phyloP scores from a whole-genome alignment of 306 rosid species.

The Prunus dulcis region DNA sequence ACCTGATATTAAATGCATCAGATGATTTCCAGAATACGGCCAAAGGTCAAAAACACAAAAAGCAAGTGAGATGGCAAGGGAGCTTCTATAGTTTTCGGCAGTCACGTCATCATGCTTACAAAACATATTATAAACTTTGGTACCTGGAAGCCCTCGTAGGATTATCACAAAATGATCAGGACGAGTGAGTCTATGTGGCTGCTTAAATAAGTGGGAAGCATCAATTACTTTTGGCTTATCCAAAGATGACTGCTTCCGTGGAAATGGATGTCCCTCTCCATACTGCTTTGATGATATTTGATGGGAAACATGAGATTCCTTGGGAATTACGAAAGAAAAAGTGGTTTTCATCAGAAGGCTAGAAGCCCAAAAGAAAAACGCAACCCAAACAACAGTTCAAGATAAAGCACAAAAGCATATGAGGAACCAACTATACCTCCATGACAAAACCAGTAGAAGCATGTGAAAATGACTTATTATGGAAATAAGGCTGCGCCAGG shows the following conservation, averaged over 20 bases:
- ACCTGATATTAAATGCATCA: slow-evolving; percentile 45
- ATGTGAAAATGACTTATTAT: slow-evolving; percentile 42
- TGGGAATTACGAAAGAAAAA: background rate
- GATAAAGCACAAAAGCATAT: background rate
- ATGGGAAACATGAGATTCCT: slow-evolving; percentile 31
- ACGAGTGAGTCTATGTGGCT: slow-evolving; percentile 65
- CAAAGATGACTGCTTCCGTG: slow-evolving; percentile 28
- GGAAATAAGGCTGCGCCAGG: slow-evolving; percentile 46
- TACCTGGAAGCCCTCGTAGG: slow-evolving; percentile 97
- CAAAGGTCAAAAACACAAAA: slow-evolving; percentile 11
- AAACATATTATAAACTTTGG: background rate
- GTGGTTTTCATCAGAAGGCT: background rate
- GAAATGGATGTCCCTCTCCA: slow-evolving; percentile 38
- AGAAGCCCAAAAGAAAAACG: background rate
- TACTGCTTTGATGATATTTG: slow-evolving; percentile 26
- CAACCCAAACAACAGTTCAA: slow-evolving; percentile 9
- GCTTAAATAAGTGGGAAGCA: slow-evolving; percentile 60
- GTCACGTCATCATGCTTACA: background rate
- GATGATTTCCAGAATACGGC: slow-evolving; percentile 14
- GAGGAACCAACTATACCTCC: slow-evolving; percentile 45
- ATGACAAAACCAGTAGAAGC: slow-evolving; percentile 41
- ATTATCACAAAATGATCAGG: slow-evolving; percentile 89
- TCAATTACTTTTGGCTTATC: slow-evolving; percentile 41
- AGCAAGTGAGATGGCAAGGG: background rate
- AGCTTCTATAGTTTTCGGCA: background rate